phyloP scores from a whole-genome alignment of 2,329 filamentous ascomycete species.

The Colletotrichum sojae region DNA sequence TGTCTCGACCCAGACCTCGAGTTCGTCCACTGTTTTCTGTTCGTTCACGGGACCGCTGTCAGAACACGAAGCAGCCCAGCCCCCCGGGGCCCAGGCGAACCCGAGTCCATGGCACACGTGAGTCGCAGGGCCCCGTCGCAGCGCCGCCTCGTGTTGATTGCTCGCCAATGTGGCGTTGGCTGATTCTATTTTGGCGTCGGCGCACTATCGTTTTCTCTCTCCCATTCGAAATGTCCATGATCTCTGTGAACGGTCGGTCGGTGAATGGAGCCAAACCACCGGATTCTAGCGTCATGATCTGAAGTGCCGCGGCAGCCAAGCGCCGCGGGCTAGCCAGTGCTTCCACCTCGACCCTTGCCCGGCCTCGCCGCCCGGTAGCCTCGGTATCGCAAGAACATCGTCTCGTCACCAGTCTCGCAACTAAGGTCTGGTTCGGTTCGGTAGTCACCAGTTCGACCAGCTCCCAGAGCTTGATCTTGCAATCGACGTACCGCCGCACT shows the following conservation, averaged over 20 bases:
- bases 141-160: constrained; percentile 4
- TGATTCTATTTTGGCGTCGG: not conserved
- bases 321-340: not conserved
- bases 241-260: not conserved
- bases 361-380: constrained; percentile 23
- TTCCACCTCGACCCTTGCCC: constrained; percentile 16
- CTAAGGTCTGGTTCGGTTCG: not conserved
- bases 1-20: constrained; percentile 19
- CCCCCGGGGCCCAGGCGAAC: constrained; percentile 6
- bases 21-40: constrained; percentile 16
- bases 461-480: too few species aligned
- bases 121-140: constrained; percentile 9
- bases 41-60: constrained; percentile 2
- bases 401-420: not conserved
- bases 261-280: constrained; percentile 21
- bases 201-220: constrained; percentile 19
- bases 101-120: constrained; percentile 23
- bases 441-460: not conserved
- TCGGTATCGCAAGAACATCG: constrained; percentile 22
- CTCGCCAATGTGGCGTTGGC: not conserved
- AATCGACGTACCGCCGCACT: not conserved
- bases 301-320: constrained; percentile 14
- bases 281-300: constrained; percentile 27
- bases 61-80: constrained; percentile 11
- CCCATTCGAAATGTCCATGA: constrained; percentile 26